phyloP scores from a whole-genome alignment of 306 rosid species.

The Quercus dentata region DNA sequence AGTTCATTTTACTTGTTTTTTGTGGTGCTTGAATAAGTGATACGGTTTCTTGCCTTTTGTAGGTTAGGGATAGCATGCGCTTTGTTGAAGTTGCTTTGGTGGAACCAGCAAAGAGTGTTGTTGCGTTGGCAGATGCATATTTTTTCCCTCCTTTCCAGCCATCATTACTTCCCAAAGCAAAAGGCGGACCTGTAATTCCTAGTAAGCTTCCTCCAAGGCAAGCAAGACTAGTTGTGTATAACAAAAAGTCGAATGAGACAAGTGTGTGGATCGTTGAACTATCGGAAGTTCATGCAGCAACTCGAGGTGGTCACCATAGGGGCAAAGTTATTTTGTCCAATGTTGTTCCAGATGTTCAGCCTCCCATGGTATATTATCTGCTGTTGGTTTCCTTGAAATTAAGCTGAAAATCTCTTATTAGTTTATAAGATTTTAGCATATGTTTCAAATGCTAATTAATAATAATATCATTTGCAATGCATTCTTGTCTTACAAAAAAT shows the following conservation, averaged over 20 bases:
- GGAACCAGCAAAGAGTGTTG: slow-evolving; percentile 75
- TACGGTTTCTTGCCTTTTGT: slow-evolving; percentile 9
- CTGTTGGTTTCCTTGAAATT: not conserved
- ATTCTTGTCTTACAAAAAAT: not conserved
- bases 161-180: slow-evolving; percentile 70
- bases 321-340: slow-evolving; percentile 65
- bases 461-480: not conserved
- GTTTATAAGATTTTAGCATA: too few species aligned
- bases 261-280: slow-evolving; percentile 76
- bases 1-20: not conserved
- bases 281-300: slow-evolving; percentile 70
- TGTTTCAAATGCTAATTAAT: not conserved
- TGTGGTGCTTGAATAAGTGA: not conserved
- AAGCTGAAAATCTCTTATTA: not conserved
- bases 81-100: slow-evolving; percentile 67
- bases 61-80: slow-evolving; percentile 86
- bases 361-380: slow-evolving; percentile 61
- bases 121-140: slow-evolving; percentile 83
- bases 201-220: slow-evolving; percentile 73
- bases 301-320: slow-evolving; percentile 87
- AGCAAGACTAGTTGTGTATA: slow-evolving; percentile 73
- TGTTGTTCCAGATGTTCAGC: slow-evolving; percentile 77
- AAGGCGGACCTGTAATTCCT: slow-evolving; percentile 75
- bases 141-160: slow-evolving; percentile 92
- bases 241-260: slow-evolving; percentile 71